These are phyloP conservation scores for Scenedesmus sp. DNA, from an alignment of 163 green algal genomes.

Conservation along the genomic window DNA sequence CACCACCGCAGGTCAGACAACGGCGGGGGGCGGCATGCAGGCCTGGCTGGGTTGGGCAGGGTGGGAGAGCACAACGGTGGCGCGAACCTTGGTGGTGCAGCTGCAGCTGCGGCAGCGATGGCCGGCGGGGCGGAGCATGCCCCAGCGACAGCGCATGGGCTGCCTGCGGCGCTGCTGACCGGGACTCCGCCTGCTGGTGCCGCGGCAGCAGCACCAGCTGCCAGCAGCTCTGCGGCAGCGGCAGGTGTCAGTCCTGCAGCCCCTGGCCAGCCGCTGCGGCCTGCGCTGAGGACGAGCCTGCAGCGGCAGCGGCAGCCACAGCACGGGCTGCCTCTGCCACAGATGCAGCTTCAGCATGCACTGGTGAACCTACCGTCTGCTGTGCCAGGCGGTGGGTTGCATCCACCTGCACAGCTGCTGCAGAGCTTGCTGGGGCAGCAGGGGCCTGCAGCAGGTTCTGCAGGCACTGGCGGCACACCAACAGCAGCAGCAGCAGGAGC, in stretches of 20 bases:
- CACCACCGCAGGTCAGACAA: slow-evolving; percentile 52
- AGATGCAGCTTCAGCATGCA: slow-evolving; percentile 23
- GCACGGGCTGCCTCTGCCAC: neutral
- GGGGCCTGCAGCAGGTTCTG: neutral
- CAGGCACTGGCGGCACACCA: neutral
- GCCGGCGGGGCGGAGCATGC: neutral
- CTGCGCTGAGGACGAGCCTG: neutral
- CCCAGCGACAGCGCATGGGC: neutral
- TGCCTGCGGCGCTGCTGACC: neutral
- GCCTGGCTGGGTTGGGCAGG: neutral
- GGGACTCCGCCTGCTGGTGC: neutral
- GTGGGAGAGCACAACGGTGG: neutral
- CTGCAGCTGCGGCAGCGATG: neutral
- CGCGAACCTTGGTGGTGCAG: neutral
- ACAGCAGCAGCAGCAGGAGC: neutral
- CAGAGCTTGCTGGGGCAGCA: slow-evolving; percentile 19
- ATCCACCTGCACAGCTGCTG: slow-evolving; percentile 11
- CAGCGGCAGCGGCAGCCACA: slow-evolving; percentile 2
- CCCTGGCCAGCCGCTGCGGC: neutral
- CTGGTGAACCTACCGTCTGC: neutral
- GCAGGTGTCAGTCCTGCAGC: neutral
- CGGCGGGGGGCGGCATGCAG: slow-evolving; percentile 7
- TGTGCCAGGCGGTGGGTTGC: slow-evolving; percentile 1
- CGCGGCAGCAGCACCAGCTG: neutral
- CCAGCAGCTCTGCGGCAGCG: neutral